Percentiles rank a stretch among this genome's conserved stretches.
These are phyloP conservation scores for Geranium incanum DNA, from an alignment of 441 rosid genomes.

Conservation along the genomic window DNA sequence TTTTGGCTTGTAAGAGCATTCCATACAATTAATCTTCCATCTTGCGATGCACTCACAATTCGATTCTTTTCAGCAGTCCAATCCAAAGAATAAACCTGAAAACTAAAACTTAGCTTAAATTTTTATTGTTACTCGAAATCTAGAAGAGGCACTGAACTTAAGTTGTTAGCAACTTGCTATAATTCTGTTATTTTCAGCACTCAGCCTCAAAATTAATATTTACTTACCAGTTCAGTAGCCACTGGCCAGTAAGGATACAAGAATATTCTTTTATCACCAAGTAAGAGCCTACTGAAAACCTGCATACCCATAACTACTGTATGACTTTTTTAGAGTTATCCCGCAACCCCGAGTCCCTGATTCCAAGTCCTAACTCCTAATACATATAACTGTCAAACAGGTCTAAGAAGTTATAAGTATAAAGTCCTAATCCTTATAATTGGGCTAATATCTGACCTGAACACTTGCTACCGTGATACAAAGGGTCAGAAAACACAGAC, in stretches of 20 bases:
- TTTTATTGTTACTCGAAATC: background rate
- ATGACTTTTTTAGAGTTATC: background rate
- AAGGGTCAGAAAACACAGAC: background rate
- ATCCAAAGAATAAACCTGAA: slow-evolving; percentile 77
- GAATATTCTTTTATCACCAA: background rate
- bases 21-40: slow-evolving; percentile 90
- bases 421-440: background rate
- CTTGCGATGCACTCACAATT: slow-evolving; percentile 93
- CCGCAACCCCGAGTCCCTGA: too few relatives aligned
- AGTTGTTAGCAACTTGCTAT: background rate
- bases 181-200: background rate
- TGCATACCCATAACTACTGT: too few relatives aligned
- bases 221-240: background rate
- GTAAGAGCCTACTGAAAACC: background rate
- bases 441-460: too few relatives aligned
- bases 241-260: background rate
- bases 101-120: background rate
- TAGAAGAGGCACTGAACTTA: background rate
- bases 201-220: background rate
- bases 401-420: too few relatives aligned
- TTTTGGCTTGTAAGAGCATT: slow-evolving; percentile 94
- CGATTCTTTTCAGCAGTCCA: slow-evolving; percentile 86
- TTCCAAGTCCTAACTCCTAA: too few relatives aligned
- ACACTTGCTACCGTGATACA: background rate
- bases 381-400: too few relatives aligned